phyloP scores from a whole-genome alignment of 257 asterid species.

The Nicotiana otophora region DNA sequence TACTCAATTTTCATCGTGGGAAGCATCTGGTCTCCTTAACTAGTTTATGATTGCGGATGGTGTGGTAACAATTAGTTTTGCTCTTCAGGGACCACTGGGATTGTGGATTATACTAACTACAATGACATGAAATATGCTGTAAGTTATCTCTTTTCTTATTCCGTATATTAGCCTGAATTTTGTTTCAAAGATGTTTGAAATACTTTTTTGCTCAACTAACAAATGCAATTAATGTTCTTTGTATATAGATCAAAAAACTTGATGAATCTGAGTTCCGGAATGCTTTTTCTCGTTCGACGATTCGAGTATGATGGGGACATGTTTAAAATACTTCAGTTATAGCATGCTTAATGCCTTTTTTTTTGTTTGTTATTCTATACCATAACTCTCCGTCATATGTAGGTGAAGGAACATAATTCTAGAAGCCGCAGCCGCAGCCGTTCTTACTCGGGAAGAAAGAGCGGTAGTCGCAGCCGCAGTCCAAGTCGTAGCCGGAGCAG shows the following conservation, averaged over 20 bases:
- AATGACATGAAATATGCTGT: constrained; percentile 98
- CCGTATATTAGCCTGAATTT: not conserved
- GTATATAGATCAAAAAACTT: constrained; percentile 72
- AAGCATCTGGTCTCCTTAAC: not conserved
- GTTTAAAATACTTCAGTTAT: not conserved
- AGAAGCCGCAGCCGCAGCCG: constrained; percentile 68
- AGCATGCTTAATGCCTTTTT: not conserved
- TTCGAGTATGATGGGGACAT: constrained; percentile 49
- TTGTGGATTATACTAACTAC: constrained; percentile 74
- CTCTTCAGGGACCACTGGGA: constrained; percentile 78
- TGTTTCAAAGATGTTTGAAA: not conserved
- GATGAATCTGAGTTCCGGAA: constrained; percentile 90
- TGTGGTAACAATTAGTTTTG: not conserved
- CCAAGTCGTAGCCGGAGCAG: constrained; percentile 81
- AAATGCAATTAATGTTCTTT: not conserved
- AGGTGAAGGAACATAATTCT: constrained; percentile 92
- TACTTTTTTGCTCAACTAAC: not conserved
- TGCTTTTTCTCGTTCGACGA: constrained; percentile 75
- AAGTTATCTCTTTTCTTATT: constrained; percentile 19
- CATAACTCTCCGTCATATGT: not conserved
- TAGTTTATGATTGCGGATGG: not conserved
- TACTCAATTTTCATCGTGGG: not conserved
- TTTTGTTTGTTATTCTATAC: not conserved
- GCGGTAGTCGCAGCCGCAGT: constrained; percentile 59
- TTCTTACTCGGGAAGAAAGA: constrained; percentile 61